Evolutionary conservation across 2,329 filamentous ascomycete genomes (phyloP).

Genomic region (Penicillium sp.): DNA sequence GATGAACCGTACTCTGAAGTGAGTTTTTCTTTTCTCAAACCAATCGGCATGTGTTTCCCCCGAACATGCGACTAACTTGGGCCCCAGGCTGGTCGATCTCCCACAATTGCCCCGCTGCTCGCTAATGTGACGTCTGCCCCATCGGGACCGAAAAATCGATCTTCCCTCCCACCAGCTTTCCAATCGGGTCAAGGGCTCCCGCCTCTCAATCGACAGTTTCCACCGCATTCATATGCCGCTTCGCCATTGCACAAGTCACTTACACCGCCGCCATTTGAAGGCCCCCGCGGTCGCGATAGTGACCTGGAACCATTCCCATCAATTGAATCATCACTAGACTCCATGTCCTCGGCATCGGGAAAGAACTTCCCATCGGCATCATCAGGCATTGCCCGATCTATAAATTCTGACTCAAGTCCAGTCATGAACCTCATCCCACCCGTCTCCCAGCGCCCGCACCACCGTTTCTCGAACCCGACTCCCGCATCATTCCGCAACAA

Average conservation of each 20-base stretch:
- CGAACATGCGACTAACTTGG: constrained; percentile 35
- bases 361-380: constrained; percentile 67
- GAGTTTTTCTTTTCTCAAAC: constrained; percentile 44
- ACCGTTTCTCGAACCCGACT: constrained; percentile 46
- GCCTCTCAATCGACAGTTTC: constrained; percentile 44
- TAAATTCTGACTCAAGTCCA: constrained; percentile 61
- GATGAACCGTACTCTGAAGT: constrained; percentile 77
- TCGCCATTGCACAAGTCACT: constrained; percentile 86
- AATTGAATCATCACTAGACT: constrained; percentile 71
- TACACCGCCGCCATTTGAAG: constrained; percentile 70
- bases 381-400: constrained; percentile 64
- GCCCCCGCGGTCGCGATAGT: constrained; percentile 47
- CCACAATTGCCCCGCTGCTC: constrained; percentile 38
- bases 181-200: constrained; percentile 45
- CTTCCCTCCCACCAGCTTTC: constrained; percentile 58
- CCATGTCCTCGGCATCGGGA: constrained; percentile 46
- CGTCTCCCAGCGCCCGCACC: constrained; percentile 35
- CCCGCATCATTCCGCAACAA: constrained; percentile 48
- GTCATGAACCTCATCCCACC: constrained; percentile 39
- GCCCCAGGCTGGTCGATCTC: constrained; percentile 36
- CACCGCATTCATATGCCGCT: constrained; percentile 62
- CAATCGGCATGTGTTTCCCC: constrained; percentile 35
- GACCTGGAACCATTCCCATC: constrained; percentile 78
- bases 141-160: constrained; percentile 47
- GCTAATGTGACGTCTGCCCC: constrained; percentile 38